Percentiles rank a stretch among this genome's conserved stretches.
phyloP scores from a whole-genome alignment of 2,329 filamentous ascomycete genomes.

The Nannizzia gypsea region DNA sequence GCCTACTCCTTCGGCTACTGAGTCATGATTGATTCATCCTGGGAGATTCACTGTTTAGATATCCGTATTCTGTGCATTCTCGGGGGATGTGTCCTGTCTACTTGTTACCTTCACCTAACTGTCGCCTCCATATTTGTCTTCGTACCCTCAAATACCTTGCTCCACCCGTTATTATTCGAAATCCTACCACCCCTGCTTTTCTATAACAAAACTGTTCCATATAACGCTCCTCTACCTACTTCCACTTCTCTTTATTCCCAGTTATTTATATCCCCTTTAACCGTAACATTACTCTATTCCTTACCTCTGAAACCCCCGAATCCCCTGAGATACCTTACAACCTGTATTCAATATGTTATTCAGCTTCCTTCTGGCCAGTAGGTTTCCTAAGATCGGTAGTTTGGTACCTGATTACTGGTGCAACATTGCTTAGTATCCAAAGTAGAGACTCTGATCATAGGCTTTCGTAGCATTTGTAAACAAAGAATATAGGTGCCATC shows the following conservation, averaged over 20 bases:
- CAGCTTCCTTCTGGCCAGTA: not conserved
- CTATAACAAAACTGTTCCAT: not conserved
- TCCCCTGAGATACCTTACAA: not conserved
- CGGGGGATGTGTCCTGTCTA: not conserved
- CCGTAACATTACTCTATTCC: not conserved
- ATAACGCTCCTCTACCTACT: not conserved
- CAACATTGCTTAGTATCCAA: not conserved
- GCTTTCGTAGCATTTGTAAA: no score
- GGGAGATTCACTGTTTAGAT: not conserved
- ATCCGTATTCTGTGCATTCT: constrained; percentile 3
- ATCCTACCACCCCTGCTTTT: constrained; percentile 2
- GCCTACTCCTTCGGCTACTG: not conserved
- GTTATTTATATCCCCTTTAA: not conserved
- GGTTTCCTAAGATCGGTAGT: not conserved
- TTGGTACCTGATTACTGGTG: not conserved
- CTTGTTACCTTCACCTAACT: not conserved
- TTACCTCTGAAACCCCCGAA: not conserved
- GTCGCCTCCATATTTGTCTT: not conserved
- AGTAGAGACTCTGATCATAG: not conserved
- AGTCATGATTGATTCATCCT: constrained; percentile 5
- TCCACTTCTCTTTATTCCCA: not conserved
- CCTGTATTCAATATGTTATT: not conserved
- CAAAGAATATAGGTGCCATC: no score
- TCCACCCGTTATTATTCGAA: not conserved
- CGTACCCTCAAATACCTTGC: not conserved